Conservation (phyloP, 352 stramenopile species). For the Phytopythium chamaehyphon region DNA sequence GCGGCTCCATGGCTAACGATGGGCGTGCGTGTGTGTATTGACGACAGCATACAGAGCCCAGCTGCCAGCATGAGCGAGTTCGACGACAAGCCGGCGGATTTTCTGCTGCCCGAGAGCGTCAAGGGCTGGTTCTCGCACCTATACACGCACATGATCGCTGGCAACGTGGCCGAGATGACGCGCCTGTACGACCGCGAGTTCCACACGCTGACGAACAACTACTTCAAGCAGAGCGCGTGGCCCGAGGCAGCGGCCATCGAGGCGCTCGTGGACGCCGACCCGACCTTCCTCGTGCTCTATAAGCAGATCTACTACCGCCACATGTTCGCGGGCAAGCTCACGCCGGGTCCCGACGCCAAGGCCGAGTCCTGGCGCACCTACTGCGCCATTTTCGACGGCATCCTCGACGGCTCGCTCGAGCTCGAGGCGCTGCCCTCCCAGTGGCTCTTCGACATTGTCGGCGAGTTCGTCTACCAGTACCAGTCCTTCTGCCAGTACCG, state of each 20-base stretch:
- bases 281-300: constrained; percentile 95
- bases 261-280: constrained; percentile 82
- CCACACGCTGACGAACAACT: constrained; percentile 87
- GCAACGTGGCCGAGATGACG: constrained; percentile 80
- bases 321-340: constrained; percentile 88
- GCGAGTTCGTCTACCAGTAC: constrained; percentile 99
- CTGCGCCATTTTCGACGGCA: constrained; percentile 91
- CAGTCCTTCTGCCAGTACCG: constrained; percentile 98
- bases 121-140: constrained; percentile 89
- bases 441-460: constrained; percentile 98
- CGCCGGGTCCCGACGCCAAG: constrained; percentile 88
- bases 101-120: constrained; percentile 82
- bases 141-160: constrained; percentile 80
- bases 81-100: constrained; percentile 86
- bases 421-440: constrained; percentile 89
- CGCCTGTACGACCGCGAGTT: constrained; percentile 88
- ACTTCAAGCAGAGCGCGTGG: constrained; percentile 95
- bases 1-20: no score
- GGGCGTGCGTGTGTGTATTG: no score
- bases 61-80: constrained; percentile 43
- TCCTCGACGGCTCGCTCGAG: constrained; percentile 83
- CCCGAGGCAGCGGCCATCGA: constrained; percentile 84
- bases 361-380: constrained; percentile 94
- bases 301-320: constrained; percentile 96
- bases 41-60: not conserved